Base-by-base conservation (phyloP, 2,329 filamentous ascomycete species). In the Diaporthe vaccinii region DNA sequence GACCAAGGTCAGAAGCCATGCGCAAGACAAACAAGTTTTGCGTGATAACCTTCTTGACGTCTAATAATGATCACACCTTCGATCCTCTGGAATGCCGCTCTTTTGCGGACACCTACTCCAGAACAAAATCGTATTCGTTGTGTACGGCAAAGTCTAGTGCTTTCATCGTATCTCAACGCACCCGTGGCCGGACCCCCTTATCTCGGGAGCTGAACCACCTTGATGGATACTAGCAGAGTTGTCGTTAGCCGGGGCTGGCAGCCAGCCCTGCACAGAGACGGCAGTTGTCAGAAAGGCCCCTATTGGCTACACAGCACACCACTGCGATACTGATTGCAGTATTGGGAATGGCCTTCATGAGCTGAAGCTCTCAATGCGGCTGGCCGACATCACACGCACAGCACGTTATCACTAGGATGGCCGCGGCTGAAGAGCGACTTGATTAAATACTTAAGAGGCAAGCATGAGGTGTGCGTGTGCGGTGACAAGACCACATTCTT, bases 251-350 rank as follows among this genome's bases (percentile, higher is more conserved):
- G n/a, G 20, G 41, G 10, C 28, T 67, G 61, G 0, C 17, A 49
- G 6, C 9, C 28, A 34, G 44, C 44, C 41, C 44, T 67, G 41
- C 61, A n/a, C 15, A 12, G 44, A 17, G 28, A 20, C 61, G 61
- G 61, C 41, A 49, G 41, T 67, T 36, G 20, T 14, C 28, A 67
- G 41, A n/a, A 39, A 34, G 10, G 28, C 28, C 61, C 25, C n/a
- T 41, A 65, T 65, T 65, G 41, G 61, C 41, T 34, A 65, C n/a
- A 14, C 17, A 46, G n/a, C 25, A 65, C 61, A 44, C 34, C 25
- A 49, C 28, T 20, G 14, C 17, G 17, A 22, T 46, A 20, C 25
- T 41, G 7, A 31, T 31, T 20, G 41, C 61, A 20, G 10, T 49
- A 46, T 31, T 49, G 25, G 61, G 39, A 22, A 46, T 65, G 25